phyloP scores from a whole-genome alignment of 805 yeast genomes.

The Saturnispora mendoncae region DNA sequence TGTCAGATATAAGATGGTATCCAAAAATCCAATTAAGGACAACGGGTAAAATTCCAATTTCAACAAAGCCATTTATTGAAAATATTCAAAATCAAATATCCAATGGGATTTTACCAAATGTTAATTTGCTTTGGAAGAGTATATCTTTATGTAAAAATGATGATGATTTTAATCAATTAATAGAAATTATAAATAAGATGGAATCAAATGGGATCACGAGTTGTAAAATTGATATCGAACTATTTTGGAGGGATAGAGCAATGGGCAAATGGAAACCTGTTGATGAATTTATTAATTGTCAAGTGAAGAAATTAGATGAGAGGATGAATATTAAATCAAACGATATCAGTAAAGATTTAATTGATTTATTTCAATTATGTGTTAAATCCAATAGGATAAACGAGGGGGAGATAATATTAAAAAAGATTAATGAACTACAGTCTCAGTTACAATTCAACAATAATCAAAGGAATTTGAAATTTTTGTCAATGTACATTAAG shows the following conservation, averaged over 20 bases:
- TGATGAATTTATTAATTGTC: conserved; percentile 8
- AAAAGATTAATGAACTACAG: not conserved
- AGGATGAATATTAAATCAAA: not conserved
- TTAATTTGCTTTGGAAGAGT: conserved; percentile 15
- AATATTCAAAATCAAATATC: conserved; percentile 20
- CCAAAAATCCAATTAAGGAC: conserved; percentile 10
- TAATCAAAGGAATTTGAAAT: conserved; percentile 11
- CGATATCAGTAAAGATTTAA: conserved; percentile 9
- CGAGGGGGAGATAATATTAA: conserved; percentile 3
- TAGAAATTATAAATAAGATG: conserved; percentile 9
- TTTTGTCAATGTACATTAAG: conserved; percentile 13
- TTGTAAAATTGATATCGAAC: conserved; percentile 10
- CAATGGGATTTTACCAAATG: conserved; percentile 22
- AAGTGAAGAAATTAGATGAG: conserved; percentile 2
- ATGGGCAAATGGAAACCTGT: conserved; percentile 11
- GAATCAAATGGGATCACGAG: not conserved
- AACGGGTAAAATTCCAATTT: conserved; percentile 7
- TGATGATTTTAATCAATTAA: conserved; percentile 12
- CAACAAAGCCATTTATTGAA: conserved; percentile 14
- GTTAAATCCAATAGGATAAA: conserved; percentile 10
- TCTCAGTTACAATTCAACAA: conserved; percentile 7
- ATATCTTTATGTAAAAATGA: conserved; percentile 14
- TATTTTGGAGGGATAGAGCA: conserved; percentile 19
- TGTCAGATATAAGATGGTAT: conserved; percentile 5
- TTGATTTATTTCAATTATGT: conserved; percentile 11